Percentiles rank a stretch among this genome's conserved stretches.
phyloP scores from a whole-genome alignment of 306 rosid species.

The Alnus rubra region DNA sequence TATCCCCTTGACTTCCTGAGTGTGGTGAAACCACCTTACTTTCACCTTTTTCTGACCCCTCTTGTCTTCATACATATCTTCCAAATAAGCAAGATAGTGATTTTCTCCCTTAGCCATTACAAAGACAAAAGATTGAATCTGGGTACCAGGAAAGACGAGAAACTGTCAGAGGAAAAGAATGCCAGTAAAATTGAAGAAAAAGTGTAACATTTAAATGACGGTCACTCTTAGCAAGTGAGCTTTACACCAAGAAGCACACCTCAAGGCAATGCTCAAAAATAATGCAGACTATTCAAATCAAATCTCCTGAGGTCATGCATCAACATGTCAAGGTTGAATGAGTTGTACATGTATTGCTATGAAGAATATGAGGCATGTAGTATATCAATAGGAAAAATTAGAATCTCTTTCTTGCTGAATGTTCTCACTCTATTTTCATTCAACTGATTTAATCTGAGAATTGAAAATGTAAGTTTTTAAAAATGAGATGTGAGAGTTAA shows the following conservation, averaged over 20 bases:
- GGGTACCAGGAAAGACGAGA: constrained; percentile 33
- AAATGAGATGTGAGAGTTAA: background rate
- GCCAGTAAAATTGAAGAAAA: background rate
- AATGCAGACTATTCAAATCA: no score
- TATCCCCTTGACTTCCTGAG: constrained; percentile 87
- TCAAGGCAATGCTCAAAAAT: background rate
- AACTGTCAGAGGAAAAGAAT: constrained; percentile 23
- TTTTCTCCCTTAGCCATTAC: constrained; percentile 97
- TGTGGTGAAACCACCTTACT: constrained; percentile 98
- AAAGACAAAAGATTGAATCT: constrained; percentile 90
- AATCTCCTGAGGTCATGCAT: no score
- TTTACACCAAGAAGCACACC: background rate
- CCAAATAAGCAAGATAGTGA: constrained; percentile 86
- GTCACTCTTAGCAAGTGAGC: background rate
- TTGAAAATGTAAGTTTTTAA: background rate
- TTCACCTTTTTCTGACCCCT: constrained; percentile 91
- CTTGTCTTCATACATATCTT: constrained; percentile 98
- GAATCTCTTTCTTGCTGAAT: background rate
- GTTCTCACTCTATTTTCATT: background rate
- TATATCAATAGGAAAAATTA: constrained; percentile 4
- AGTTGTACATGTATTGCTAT: no score
- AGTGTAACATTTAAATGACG: background rate
- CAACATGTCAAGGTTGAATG: no score
- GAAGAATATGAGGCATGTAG: constrained; percentile 3
- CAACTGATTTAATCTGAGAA: background rate